Evolutionary conservation across 2,329 filamentous ascomycete species (phyloP).

Genomic region (Arthrobotrys conoides): DNA sequence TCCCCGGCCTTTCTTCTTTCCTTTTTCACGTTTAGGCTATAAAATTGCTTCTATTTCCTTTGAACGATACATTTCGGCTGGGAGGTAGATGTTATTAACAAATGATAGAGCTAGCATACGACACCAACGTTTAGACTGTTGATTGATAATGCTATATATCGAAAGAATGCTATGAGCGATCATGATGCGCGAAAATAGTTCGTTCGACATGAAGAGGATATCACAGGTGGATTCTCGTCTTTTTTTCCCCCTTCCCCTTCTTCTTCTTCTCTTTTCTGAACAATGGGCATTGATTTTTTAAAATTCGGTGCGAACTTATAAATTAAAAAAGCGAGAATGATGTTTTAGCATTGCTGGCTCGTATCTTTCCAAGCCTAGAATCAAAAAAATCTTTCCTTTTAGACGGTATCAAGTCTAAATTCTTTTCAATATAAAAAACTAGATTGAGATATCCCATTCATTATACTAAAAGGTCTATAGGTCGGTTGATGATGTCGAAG

Average conservation of each 20-base stretch:
- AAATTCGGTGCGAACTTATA: no score
- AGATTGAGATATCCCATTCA: no score
- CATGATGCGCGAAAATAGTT: neutral
- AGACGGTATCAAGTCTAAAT: no score
- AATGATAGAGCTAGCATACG: neutral
- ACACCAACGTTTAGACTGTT: neutral
- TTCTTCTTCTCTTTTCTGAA: neutral
- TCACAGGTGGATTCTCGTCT: neutral
- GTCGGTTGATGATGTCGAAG: no score
- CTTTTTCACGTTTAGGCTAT: no score
- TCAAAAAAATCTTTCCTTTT: no score
- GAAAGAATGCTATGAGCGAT: neutral
- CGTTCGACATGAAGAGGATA: neutral
- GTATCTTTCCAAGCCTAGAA: no score
- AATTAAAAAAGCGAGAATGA: neutral
- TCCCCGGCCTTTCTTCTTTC: neutral
- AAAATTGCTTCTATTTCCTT: no score
- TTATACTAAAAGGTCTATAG: no score
- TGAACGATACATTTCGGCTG: neutral
- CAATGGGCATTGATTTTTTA: no score
- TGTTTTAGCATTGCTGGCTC: no score
- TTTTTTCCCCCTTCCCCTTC: neutral
- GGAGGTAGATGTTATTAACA: neutral
- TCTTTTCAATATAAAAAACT: no score
- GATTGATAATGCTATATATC: neutral